A percentile compares a stretch with the other conserved stretches of the same genome.
Conservation (phyloP, 805 yeast genomes). For the Schwanniomyces vanrijiae region DNA sequence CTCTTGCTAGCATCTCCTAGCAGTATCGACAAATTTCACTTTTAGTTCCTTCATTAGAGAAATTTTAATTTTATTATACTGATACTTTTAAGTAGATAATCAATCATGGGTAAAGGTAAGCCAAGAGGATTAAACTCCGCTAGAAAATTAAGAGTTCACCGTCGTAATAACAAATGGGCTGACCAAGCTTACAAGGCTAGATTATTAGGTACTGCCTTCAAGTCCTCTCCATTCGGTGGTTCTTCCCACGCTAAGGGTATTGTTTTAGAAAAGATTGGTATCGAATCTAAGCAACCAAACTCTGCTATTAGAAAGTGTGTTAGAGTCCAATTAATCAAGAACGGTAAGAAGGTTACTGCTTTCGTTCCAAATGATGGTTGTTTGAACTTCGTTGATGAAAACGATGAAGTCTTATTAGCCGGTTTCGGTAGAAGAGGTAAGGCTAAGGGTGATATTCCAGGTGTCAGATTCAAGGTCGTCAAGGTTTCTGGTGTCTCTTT, state of each 20-base stretch:
- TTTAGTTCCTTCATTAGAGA: neutral
- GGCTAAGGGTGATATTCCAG: constrained; percentile 99
- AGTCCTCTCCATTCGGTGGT: constrained; percentile 99
- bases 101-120: constrained; percentile 97
- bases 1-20: neutral
- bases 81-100: constrained; percentile 10
- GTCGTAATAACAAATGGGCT: constrained; percentile 99
- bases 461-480: constrained; percentile 99
- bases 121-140: constrained; percentile 99
- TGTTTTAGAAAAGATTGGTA: constrained; percentile 98
- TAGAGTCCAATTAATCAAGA: constrained; percentile 99
- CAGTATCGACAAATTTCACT: constrained; percentile 2
- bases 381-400: constrained; percentile 98
- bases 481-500: constrained; percentile 99
- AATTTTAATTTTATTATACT: constrained; percentile 3
- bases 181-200: constrained; percentile 97
- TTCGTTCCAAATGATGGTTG: constrained; percentile 99
- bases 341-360: constrained; percentile 99
- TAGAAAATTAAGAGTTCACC: constrained; percentile 99
- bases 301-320: constrained; percentile 99
- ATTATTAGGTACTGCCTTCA: constrained; percentile 99
- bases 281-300: constrained; percentile 99
- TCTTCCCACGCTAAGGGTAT: constrained; percentile 99
- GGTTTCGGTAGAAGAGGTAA: constrained; percentile 99
- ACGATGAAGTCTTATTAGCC: constrained; percentile 98